Evolutionary conservation across 768 basidiomycete species (phyloP), one percentile per base, ranked within the genome.

Genomic region (Clathrus columnatus): DNA sequence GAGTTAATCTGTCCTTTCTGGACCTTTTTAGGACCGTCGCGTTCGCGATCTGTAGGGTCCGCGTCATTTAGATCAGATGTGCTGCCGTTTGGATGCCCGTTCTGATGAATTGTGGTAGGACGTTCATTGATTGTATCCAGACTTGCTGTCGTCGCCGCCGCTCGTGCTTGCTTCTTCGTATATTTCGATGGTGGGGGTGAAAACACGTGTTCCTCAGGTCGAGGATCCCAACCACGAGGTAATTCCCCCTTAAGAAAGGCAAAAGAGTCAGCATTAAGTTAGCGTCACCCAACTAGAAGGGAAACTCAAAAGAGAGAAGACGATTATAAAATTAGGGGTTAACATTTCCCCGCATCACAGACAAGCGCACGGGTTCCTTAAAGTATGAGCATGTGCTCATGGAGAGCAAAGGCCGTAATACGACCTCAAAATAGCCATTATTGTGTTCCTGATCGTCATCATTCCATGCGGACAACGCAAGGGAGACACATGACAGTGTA

Each of bases 1-100:
- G 88, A 80, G 63, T 84, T 84, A 72, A 92, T 92, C 75, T 93
- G 91, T 48, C 85, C 87, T 70, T 85, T 91, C 73, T 90, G 84
- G 64, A 88, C 85, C 72, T 87, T 91, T 77, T 88, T 68, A 50
- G 81, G 79, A 21, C 52, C 28, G 5, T 54, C 28, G 48, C 23
- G 45, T 46, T 46, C 47, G 21, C n/a, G 43, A 17, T 51, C 50
- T 27, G 29, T 47, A 21, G 41, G 50, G 51, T 52, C 53, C 44
- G 28, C 46, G 42, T 47, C 48, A 28, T 43, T 29, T 44, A 50
- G 42, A 27, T 57, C 57, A 26, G 50, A 6, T n/a, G 29, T 28
- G 51, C 43, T 46, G 43, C 30, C 30, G 49, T 52, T 43, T 44
- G 20, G 24, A 32, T 16, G 51, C n/a, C 20, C 43, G 44, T 28